Conservation (phyloP, 2,329 filamentous ascomycete species). For the Zarea fungicola region DNA sequence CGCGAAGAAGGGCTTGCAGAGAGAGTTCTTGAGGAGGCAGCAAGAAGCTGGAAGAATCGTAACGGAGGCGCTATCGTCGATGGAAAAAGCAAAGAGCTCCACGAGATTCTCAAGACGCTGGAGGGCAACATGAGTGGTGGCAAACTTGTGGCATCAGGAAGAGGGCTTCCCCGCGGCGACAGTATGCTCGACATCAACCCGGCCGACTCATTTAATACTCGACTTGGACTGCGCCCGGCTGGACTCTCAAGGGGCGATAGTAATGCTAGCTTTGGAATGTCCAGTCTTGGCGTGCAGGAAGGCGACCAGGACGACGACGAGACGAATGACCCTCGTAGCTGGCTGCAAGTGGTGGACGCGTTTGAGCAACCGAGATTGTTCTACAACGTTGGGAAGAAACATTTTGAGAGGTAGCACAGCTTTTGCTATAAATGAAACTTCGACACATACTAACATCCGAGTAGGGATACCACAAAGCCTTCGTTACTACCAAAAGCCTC, state of each 20-base stretch:
- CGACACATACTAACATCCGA: slow-evolving; percentile 16
- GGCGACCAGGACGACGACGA: slow-evolving; percentile 56
- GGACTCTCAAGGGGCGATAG: slow-evolving; percentile 52
- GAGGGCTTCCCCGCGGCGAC: slow-evolving; percentile 51
- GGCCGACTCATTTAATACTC: slow-evolving; percentile 47
- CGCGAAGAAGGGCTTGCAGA: slow-evolving; percentile 91
- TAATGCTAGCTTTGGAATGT: slow-evolving; percentile 60
- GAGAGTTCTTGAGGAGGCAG: slow-evolving; percentile 84
- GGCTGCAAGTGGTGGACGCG: slow-evolving; percentile 78
- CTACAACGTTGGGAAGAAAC: slow-evolving; percentile 78
- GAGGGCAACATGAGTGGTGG: slow-evolving; percentile 90
- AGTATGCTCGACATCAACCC: slow-evolving; percentile 58
- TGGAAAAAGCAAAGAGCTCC: slow-evolving; percentile 68
- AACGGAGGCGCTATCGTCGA: slow-evolving; percentile 90
- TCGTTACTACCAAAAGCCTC: slow-evolving; percentile 70
- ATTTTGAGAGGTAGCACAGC: slow-evolving; percentile 69
- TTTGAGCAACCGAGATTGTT: slow-evolving; percentile 77
- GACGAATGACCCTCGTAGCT: slow-evolving; percentile 66
- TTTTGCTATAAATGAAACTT: neutral
- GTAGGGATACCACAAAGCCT: slow-evolving; percentile 56
- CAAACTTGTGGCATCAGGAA: slow-evolving; percentile 49
- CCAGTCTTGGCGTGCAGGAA: slow-evolving; percentile 45
- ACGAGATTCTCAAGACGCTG: slow-evolving; percentile 74
- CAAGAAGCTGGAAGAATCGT: slow-evolving; percentile 84
- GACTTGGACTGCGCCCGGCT: slow-evolving; percentile 46